A percentile compares a stretch with the other conserved stretches of the same genome.
Conservation (phyloP, 345 rosid genomes). For the Punica granatum region DNA sequence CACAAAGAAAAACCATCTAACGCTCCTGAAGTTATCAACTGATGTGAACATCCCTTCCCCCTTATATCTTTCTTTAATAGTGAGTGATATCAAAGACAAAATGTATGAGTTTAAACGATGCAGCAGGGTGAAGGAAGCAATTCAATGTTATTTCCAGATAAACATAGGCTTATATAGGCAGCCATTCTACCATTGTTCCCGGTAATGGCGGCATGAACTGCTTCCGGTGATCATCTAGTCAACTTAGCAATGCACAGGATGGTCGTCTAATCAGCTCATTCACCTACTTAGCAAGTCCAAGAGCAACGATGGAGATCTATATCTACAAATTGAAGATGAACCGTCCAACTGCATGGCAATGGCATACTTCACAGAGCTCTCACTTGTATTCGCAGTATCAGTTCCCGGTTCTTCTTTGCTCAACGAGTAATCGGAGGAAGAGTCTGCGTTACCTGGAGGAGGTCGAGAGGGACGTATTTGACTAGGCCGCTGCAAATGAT, state of each 20-base stretch:
- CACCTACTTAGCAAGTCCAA: not conserved
- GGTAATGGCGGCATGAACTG: too few species aligned
- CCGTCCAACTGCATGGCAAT: not conserved
- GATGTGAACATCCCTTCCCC: too few species aligned
- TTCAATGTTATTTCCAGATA: not conserved
- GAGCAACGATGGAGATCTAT: not conserved
- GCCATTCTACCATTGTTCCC: not conserved
- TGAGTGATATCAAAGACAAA: not conserved
- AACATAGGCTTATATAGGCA: not conserved
- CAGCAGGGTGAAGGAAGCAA: not conserved
- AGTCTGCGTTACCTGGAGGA: conserved; percentile 41
- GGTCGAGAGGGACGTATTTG: conserved; percentile 52
- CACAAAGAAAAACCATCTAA: not conserved
- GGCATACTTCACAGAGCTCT: not conserved
- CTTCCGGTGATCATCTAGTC: not conserved
- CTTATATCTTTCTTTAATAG: not conserved
- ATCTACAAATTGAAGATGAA: not conserved
- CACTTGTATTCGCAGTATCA: not conserved
- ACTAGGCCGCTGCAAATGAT: conserved; percentile 94
- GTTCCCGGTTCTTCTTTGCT: not conserved
- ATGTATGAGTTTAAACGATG: too few species aligned
- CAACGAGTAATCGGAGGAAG: not conserved
- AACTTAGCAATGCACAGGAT: not conserved
- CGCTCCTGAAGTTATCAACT: not conserved
- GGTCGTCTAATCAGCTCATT: not conserved